A percentile compares a stretch with the other conserved stretches of the same genome.
phyloP scores from a whole-genome alignment of 2,329 filamentous ascomycete species.

The Cryphonectria nitschkei region DNA sequence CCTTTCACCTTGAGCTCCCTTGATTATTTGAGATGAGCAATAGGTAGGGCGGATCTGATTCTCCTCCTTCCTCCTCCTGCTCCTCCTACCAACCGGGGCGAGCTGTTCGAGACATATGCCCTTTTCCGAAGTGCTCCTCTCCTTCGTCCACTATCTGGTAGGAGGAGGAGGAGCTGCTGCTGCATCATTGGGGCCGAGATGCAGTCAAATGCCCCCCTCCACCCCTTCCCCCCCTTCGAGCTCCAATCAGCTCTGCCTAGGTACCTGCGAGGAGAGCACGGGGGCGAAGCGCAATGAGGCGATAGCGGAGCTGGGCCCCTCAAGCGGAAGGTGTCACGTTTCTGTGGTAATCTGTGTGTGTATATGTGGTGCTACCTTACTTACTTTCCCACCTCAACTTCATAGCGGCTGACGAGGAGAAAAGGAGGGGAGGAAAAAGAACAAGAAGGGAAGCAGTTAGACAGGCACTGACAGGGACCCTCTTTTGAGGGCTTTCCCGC shows the following conservation, averaged over 20 bases:
- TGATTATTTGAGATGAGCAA: no score
- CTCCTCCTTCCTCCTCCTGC: background rate
- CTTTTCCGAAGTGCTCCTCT: background rate
- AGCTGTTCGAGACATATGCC: background rate
- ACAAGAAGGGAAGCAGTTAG: background rate
- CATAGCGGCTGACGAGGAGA: background rate
- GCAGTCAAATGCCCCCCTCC: no score
- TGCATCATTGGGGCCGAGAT: background rate
- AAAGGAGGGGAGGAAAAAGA: background rate
- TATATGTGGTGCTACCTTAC: background rate
- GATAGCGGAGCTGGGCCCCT: background rate
- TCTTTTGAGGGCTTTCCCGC: constrained; percentile 4
- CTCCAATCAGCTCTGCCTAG: no score
- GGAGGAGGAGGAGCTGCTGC: background rate
- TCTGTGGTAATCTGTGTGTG: background rate
- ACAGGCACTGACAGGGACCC: background rate
- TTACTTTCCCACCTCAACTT: background rate
- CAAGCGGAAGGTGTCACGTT: constrained; percentile 6
- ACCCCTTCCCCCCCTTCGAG: no score
- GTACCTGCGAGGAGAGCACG: no score
- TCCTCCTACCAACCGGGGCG: background rate
- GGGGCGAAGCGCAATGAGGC: background rate
- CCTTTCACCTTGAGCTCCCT: no score
- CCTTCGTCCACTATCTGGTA: no score
- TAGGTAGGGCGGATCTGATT: background rate